phyloP scores from a whole-genome alignment of 1,284 basidiomycete genomes.

The Rhodotorula sp. region DNA sequence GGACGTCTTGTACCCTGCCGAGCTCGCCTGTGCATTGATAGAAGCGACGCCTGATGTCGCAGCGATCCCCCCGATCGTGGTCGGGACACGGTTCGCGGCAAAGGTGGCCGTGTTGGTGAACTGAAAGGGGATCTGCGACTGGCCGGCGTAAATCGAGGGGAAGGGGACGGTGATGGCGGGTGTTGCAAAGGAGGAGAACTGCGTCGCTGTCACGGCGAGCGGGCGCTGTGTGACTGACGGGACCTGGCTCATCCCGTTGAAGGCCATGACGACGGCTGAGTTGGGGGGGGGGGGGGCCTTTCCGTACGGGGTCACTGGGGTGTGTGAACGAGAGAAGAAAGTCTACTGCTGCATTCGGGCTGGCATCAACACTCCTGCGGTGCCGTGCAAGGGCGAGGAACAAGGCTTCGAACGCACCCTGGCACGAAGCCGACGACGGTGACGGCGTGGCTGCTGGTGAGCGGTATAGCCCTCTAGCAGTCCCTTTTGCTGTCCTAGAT shows the following conservation, averaged over 20 bases:
- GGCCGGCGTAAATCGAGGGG: conserved; percentile 29
- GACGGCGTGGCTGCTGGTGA: too few species aligned
- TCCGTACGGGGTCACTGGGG: neutral
- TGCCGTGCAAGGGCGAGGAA: neutral
- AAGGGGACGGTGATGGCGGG: conserved; percentile 36
- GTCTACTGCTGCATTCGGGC: neutral
- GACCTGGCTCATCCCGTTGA: conserved; percentile 11
- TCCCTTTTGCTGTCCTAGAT: too few species aligned
- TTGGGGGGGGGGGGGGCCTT: too few species aligned
- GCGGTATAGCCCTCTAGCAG: too few species aligned
- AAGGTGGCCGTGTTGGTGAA: conserved; percentile 18
- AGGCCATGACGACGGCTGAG: neutral
- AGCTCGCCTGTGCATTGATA: conserved; percentile 6
- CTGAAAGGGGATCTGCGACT: conserved; percentile 22
- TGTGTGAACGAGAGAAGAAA: neutral
- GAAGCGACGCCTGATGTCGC: conserved; percentile 27
- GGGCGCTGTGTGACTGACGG: neutral
- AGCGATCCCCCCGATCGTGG: conserved; percentile 24
- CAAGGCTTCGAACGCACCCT: too few species aligned
- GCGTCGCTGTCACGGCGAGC: conserved; percentile 20
- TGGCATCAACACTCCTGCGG: neutral
- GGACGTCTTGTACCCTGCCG: conserved; percentile 6
- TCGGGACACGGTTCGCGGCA: conserved; percentile 20
- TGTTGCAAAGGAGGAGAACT: conserved; percentile 22
- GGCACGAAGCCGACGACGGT: too few species aligned